Evolutionary conservation across 495 filamentous ascomycete genomes (phyloP), one percentile per base, ranked within the genome.

Genomic region (Trichodelitschia bisporula): DNA sequence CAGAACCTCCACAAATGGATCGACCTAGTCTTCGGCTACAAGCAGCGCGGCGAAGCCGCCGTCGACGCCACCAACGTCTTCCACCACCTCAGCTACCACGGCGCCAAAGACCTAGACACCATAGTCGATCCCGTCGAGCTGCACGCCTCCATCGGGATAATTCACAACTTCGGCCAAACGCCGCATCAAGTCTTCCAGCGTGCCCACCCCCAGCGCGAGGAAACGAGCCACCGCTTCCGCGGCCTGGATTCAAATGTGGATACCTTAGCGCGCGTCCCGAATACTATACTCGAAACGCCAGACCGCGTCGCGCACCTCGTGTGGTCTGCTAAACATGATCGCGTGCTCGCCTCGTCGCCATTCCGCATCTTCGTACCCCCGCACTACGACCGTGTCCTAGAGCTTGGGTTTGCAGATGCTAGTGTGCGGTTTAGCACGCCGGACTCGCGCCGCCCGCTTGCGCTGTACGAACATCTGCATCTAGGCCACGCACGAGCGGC

Each of bases 81-180:
- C 60, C 80, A 92, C 40, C 76, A 89, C 43, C 58, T 91, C 9
- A 92, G 82, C 1, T 97, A 97, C 50, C 76, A 79, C 37, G 86
- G 86, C 10, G 80, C 84, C 6, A 80, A 75, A 40, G 76, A 97
- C 51, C 61, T 97, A 2, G 86, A 97, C 41, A 70, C 67, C 28
- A 95, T 97, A 41, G 66, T 71, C 24, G 86, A 97, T 44, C 75
- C 76, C 0, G 62, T 77, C 33, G 82, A 92, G 46, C 61, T 76
- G 20, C 51, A 77, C 12, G 76, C 77, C 3, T 83, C 79, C 0
- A 92, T 92, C 39, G 77, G 79, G 15, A 91, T 92, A 42, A 92
- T 97, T 36, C 82, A 97, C 51, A 93, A 93, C 44, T 97, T 97
- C 50, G 86, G 86, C 1, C 86, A 97, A 47, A 97, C 89, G 9